These are phyloP conservation scores for Ophiostoma sp. DNA, from an alignment of 2,329 filamentous ascomycete genomes.

Conservation along the genomic window DNA sequence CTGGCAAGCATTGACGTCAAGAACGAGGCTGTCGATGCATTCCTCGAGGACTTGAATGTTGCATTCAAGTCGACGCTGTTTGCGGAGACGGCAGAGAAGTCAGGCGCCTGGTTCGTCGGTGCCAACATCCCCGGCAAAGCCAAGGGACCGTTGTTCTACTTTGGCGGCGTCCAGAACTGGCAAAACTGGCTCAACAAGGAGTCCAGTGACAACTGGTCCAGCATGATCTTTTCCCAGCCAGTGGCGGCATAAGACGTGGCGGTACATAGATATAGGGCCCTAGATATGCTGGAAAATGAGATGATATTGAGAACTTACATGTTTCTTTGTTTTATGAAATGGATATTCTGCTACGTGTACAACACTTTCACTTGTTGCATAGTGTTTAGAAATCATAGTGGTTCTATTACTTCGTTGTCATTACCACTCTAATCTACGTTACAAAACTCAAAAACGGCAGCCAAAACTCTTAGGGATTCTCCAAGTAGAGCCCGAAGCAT, in stretches of 20 bases:
- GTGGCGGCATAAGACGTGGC: not conserved
- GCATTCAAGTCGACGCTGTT: conserved; percentile 22
- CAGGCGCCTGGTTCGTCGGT: conserved; percentile 31
- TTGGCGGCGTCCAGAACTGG: conserved; percentile 22
- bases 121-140: conserved; percentile 32
- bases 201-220: conserved; percentile 2
- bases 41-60: conserved; percentile 7
- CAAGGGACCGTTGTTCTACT: conserved; percentile 28
- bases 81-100: conserved; percentile 17
- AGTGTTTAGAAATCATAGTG: too few species aligned
- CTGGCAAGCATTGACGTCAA: conserved; percentile 26
- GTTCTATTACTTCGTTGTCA: too few species aligned
- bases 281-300: too few species aligned
- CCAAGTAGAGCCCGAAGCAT: too few species aligned
- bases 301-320: too few species aligned
- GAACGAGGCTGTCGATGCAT: conserved; percentile 8
- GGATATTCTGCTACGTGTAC: too few species aligned
- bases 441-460: too few species aligned
- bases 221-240: not conserved
- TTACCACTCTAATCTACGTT: too few species aligned
- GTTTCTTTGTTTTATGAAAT: too few species aligned
- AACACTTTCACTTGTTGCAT: too few species aligned
- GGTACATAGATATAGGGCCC: too few species aligned
- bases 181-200: conserved; percentile 22
- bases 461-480: too few species aligned